phyloP scores from a whole-genome alignment of 371 early-diverging fungal species.

The Saksenaea oblongispora region DNA sequence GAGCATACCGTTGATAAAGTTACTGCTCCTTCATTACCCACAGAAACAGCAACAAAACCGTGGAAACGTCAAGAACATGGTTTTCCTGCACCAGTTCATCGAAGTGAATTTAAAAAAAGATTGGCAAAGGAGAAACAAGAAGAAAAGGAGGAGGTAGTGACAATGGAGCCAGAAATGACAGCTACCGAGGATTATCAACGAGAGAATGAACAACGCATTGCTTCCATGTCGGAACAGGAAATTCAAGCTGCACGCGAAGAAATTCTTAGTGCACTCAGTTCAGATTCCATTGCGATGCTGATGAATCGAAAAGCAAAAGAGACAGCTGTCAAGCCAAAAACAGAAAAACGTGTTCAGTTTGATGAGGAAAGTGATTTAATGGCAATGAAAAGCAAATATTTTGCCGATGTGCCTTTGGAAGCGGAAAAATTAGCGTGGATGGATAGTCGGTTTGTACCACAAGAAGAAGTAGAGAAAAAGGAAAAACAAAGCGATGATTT shows the following conservation, averaged over 20 bases:
- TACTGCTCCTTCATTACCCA: constrained; percentile 23
- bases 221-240: constrained; percentile 62
- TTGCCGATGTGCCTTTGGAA: constrained; percentile 57
- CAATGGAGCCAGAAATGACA: constrained; percentile 15
- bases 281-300: constrained; percentile 51
- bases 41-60: constrained; percentile 7
- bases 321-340: background rate
- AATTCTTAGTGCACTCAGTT: constrained; percentile 57
- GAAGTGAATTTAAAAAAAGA: constrained; percentile 46
- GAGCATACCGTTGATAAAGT: constrained; percentile 42
- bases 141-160: constrained; percentile 11
- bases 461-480: constrained; percentile 13
- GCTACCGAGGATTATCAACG: constrained; percentile 42
- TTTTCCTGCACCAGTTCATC: constrained; percentile 60
- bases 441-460: constrained; percentile 35
- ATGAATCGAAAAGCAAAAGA: constrained; percentile 25
- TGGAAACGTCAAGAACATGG: constrained; percentile 40
- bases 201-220: constrained; percentile 59
- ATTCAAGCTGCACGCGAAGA: constrained; percentile 62
- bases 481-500: constrained; percentile 17
- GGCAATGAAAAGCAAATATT: constrained; percentile 55
- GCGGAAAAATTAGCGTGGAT: constrained; percentile 77
- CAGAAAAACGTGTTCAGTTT: constrained; percentile 16
- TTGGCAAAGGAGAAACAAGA: constrained; percentile 11
- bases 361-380: constrained; percentile 54